Base-by-base conservation (phyloP, 371 early-diverging fungal species). In the Syncephalastrum sp. region DNA sequence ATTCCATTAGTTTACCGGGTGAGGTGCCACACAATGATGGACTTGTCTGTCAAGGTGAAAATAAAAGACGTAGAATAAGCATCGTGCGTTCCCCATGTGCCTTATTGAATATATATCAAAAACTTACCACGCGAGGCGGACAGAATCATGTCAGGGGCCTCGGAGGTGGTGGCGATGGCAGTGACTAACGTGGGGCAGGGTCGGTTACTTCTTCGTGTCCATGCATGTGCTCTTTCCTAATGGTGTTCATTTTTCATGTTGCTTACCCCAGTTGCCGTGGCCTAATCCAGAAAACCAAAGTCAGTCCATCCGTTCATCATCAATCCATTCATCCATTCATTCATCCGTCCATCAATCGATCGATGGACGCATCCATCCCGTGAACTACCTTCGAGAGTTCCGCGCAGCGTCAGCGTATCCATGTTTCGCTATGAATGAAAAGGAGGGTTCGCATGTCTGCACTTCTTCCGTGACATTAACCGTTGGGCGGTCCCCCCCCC, bases 91-190 rank as follows among this genome's bases (percentile, higher is more conserved):
- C n/a, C 1, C 24, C 5, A 27, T 23, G 21, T n/a, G 21, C 8
- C 19, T 50, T 50, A 5, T 45, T 45, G 5, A 5, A 15, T 47
- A 13, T 42, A 45, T 46, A n/a, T 47, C 13, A 14, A 41, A 44
- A 33, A 83, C 87, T 53, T 82, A 88, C 87, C 93, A 76, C 97
- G 92, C 62, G 97, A 97, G 50, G 93, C 87, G 56, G 95, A 91
- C 79, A 97, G 82, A 61, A 97, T 81, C 82, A 90, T 90, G 81
- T 96, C 92, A 62, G 95, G 94, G 69, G 88, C 77, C 86, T 95
- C 95, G 62, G 90, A 82, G 58, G 94, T 85, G 79, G 97, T 97
- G 77, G 95, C 95, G 66, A 96, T 88, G 75, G 95, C 88, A 64
- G 97, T 96, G 70, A 96, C 94, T 63, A 33, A 25, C 42, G 3